A percentile compares a stretch with the other conserved stretches of the same genome.
Evolutionary conservation across 2,329 filamentous ascomycete species (phyloP).

Genomic region (Claviceps spartinae): DNA sequence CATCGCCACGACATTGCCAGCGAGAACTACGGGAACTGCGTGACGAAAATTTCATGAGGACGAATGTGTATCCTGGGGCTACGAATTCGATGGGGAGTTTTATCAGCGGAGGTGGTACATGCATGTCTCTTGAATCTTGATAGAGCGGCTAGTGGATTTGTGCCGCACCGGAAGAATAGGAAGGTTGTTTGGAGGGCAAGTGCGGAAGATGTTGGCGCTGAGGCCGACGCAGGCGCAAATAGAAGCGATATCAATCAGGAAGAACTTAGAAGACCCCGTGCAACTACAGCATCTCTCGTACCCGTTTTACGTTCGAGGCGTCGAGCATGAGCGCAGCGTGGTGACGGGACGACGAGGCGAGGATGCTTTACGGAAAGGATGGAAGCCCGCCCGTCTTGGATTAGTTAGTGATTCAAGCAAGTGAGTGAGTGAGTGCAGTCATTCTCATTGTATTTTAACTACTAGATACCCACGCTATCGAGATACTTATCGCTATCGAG

Average conservation of each 20-base stretch:
- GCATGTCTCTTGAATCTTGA: slow-evolving; percentile 51
- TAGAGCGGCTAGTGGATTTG: slow-evolving; percentile 43
- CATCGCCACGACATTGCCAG: not conserved
- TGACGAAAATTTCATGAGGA: slow-evolving; percentile 39
- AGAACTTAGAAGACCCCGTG: not conserved
- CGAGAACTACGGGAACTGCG: slow-evolving; percentile 31
- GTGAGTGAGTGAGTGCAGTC: slow-evolving; percentile 2
- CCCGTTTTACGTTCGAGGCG: slow-evolving; percentile 48
- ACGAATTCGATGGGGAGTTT: slow-evolving; percentile 52
- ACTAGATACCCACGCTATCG: not conserved
- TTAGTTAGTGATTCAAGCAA: slow-evolving; percentile 4
- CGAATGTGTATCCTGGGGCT: slow-evolving; percentile 55
- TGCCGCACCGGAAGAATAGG: slow-evolving; percentile 15
- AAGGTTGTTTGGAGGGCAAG: slow-evolving; percentile 6
- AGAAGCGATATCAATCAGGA: not conserved
- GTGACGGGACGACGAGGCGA: slow-evolving; percentile 46
- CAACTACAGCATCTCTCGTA: slow-evolving; percentile 25
- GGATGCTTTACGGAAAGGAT: slow-evolving; percentile 51
- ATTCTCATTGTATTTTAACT: not conserved
- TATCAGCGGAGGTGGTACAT: slow-evolving; percentile 56
- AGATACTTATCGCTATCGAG: not conserved
- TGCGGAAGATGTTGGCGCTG: not conserved
- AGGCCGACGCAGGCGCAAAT: not conserved
- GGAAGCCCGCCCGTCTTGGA: slow-evolving; percentile 34
- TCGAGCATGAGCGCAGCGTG: slow-evolving; percentile 49